Evolutionary conservation across 1,284 basidiomycete genomes (phyloP).

Genomic region (Vanrija sp.): DNA sequence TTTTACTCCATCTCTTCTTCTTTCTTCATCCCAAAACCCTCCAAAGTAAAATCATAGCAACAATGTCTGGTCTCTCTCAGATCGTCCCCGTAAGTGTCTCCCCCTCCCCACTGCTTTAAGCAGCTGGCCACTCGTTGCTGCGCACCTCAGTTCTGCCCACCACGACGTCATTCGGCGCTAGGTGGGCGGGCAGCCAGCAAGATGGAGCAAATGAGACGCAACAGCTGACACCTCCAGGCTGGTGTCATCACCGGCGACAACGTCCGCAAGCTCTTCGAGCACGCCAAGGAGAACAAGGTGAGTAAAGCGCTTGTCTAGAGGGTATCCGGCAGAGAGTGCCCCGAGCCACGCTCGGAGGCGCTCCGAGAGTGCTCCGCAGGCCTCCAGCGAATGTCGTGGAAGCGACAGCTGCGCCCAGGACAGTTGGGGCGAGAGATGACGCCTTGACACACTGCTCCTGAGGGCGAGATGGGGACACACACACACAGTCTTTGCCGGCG

Average conservation of each 20-base stretch:
- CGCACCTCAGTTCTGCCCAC: not conserved
- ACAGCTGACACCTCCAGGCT: slow-evolving; percentile 53
- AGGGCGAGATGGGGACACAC: too few relatives aligned
- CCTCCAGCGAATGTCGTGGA: too few relatives aligned
- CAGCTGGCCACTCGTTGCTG: too few relatives aligned
- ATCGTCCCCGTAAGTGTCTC: slow-evolving; percentile 39
- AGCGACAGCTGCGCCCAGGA: too few relatives aligned
- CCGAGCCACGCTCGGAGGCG: too few relatives aligned
- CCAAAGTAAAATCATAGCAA: slow-evolving; percentile 1
- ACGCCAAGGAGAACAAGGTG: slow-evolving; percentile 77
- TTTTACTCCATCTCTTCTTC: not conserved
- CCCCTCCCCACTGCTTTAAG: too few relatives aligned
- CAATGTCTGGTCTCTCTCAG: slow-evolving; percentile 41
- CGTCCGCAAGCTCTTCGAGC: slow-evolving; percentile 81
- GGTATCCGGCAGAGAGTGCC: too few relatives aligned
- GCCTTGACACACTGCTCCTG: not conserved
- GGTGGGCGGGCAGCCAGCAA: not conserved
- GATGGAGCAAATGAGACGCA: not conserved
- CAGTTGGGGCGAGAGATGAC: not conserved
- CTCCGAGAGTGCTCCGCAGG: too few relatives aligned
- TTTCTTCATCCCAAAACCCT: not conserved
- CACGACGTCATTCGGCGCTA: not conserved
- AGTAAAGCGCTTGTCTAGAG: slow-evolving; percentile 25
- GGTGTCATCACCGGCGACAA: slow-evolving; percentile 85
- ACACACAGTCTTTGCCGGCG: too few relatives aligned